Evolutionary conservation across 306 rosid genomes (phyloP).

Genomic region (Cyamopsis tetragonoloba): DNA sequence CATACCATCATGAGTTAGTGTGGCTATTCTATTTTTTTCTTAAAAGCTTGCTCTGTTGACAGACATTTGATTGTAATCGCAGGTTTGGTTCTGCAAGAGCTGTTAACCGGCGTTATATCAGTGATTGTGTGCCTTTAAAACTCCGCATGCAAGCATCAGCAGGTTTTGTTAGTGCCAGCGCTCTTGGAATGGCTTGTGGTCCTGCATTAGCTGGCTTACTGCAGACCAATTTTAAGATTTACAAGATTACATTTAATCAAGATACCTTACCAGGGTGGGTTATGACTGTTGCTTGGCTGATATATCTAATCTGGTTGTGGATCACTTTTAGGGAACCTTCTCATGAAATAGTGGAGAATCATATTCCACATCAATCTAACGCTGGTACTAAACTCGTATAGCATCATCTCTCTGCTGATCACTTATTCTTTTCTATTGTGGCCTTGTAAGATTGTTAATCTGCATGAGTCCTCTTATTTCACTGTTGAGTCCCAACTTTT

Average conservation of each 20-base stretch:
- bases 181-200: slow-evolving; percentile 98
- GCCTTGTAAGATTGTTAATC: not conserved
- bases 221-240: slow-evolving; percentile 69
- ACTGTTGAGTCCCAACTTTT: not conserved
- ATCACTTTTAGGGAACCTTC: slow-evolving; percentile 74
- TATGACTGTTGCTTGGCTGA: slow-evolving; percentile 78
- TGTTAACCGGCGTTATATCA: slow-evolving; percentile 85
- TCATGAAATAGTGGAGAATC: slow-evolving; percentile 44
- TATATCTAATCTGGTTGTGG: slow-evolving; percentile 73
- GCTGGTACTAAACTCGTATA: slow-evolving; percentile 43
- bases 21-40: not conserved
- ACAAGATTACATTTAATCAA: slow-evolving; percentile 68
- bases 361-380: slow-evolving; percentile 34
- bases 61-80: slow-evolving; percentile 27
- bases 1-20: not conserved
- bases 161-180: slow-evolving; percentile 91
- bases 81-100: slow-evolving; percentile 95
- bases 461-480: slow-evolving; percentile 6
- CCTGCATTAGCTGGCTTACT: slow-evolving; percentile 88
- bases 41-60: not conserved
- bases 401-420: not conserved
- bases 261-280: slow-evolving; percentile 90
- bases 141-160: slow-evolving; percentile 92
- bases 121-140: slow-evolving; percentile 83
- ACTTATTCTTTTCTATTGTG: not conserved